These are phyloP conservation scores for Xylariales sp. DNA, from an alignment of 2,329 filamentous ascomycete genomes.

Conservation along the genomic window DNA sequence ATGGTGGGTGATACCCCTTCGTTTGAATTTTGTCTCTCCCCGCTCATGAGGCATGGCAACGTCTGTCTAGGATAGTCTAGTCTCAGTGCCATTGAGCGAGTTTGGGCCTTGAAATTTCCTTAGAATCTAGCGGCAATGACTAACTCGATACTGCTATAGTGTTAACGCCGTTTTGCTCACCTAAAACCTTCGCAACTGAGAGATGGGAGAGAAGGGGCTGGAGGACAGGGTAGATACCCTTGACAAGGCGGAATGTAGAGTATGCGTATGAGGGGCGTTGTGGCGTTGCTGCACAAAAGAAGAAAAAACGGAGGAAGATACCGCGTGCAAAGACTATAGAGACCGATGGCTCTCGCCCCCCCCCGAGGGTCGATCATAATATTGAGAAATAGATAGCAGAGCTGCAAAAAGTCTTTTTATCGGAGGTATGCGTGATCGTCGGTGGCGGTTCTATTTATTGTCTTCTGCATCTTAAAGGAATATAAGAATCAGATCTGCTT, in stretches of 20 bases:
- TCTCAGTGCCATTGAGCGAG: too few species aligned
- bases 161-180: slow-evolving; percentile 55
- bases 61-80: too few species aligned
- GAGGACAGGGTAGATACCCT: background rate
- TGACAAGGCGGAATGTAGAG: background rate
- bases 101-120: too few species aligned
- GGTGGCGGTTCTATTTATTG: too few species aligned
- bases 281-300: slow-evolving; percentile 23
- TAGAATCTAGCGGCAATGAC: too few species aligned
- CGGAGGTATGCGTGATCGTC: background rate
- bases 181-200: slow-evolving; percentile 18
- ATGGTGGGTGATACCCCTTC: slow-evolving; percentile 32
- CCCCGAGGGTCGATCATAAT: background rate
- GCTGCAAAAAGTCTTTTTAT: background rate
- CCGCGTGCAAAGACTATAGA: background rate
- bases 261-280: slow-evolving; percentile 26
- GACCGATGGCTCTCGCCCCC: background rate
- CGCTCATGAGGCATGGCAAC: too few species aligned
- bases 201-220: background rate
- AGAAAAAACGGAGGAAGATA: slow-evolving; percentile 1
- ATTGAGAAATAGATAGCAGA: slow-evolving; percentile 10
- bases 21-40: too few species aligned
- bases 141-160: background rate
- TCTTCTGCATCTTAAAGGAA: background rate
- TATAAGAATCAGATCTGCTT: background rate